A percentile compares a stretch with the other conserved stretches of the same genome.
Conservation (phyloP, 148 eudicot genomes). For the Chenopodium formosanum region DNA sequence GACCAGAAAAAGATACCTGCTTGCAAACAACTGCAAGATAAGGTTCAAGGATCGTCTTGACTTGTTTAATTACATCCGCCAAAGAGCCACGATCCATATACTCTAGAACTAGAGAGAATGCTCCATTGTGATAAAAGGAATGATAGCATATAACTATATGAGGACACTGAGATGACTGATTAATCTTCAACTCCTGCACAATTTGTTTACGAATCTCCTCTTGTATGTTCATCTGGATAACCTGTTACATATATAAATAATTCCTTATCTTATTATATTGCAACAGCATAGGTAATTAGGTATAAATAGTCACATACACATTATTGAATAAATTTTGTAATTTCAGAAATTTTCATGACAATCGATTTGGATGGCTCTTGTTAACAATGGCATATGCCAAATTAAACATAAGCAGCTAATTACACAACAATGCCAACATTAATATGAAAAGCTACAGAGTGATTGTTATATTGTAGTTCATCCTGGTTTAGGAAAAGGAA, state of each 20-base stretch:
- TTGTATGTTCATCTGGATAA: conserved; percentile 95
- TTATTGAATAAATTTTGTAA: background rate
- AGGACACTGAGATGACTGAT: conserved; percentile 89
- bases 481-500: background rate
- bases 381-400: background rate
- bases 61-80: conserved; percentile 76
- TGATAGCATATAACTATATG: conserved; percentile 87
- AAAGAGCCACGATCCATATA: conserved; percentile 99
- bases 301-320: background rate
- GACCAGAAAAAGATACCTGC: conserved; percentile 47
- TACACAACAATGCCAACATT: background rate
- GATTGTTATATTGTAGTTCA: background rate
- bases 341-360: background rate
- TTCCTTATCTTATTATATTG: background rate
- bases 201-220: conserved; percentile 95
- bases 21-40: conserved; percentile 95
- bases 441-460: background rate
- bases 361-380: background rate
- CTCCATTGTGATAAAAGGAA: conserved; percentile 95
- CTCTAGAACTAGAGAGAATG: conserved; percentile 84
- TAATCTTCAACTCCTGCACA: conserved; percentile 95
- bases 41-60: conserved; percentile 94
- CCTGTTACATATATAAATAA: conserved; percentile 45
- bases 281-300: background rate
- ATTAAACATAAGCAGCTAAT: background rate